Percentiles rank a stretch among this genome's conserved stretches.
These are phyloP conservation scores for Nothophoma quercina DNA, from an alignment of 2,329 filamentous ascomycete species.

Conservation along the genomic window DNA sequence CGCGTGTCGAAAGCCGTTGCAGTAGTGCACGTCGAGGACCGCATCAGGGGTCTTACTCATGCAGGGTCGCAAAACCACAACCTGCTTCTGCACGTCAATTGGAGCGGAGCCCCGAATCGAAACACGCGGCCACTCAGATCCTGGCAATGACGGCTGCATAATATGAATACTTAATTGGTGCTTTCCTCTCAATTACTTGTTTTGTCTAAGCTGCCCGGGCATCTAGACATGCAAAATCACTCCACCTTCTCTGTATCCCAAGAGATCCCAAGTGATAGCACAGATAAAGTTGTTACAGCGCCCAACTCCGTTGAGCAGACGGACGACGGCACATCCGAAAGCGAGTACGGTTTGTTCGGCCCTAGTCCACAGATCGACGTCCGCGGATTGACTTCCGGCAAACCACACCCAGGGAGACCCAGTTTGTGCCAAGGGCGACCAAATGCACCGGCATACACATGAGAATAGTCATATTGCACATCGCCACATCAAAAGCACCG, in stretches of 20 bases:
- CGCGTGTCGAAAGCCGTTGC: neutral
- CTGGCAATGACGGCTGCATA: too few species aligned
- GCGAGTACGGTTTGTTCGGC: neutral
- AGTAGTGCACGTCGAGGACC: conserved; percentile 1
- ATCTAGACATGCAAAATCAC: neutral
- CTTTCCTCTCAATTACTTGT: neutral
- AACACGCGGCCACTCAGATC: neutral
- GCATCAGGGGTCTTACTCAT: neutral
- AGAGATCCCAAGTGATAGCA: too few species aligned
- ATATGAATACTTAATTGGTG: too few species aligned
- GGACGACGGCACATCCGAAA: neutral
- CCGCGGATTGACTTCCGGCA: neutral
- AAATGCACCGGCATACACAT: neutral
- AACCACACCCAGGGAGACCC: neutral
- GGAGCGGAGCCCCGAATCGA: neutral
- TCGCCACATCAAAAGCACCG: neutral
- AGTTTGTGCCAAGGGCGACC: neutral
- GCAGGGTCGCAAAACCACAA: neutral
- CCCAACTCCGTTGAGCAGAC: neutral
- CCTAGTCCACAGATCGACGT: neutral
- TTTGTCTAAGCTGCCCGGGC: neutral
- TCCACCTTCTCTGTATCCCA: neutral
- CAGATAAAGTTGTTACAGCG: neutral
- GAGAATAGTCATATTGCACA: neutral
- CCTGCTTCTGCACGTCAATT: neutral